Percentiles rank a stretch among this genome's conserved stretches.
These are phyloP conservation scores for Bolboschoenus planiculmis DNA, from an alignment of 176 grass and related monocot species.

Conservation along the genomic window DNA sequence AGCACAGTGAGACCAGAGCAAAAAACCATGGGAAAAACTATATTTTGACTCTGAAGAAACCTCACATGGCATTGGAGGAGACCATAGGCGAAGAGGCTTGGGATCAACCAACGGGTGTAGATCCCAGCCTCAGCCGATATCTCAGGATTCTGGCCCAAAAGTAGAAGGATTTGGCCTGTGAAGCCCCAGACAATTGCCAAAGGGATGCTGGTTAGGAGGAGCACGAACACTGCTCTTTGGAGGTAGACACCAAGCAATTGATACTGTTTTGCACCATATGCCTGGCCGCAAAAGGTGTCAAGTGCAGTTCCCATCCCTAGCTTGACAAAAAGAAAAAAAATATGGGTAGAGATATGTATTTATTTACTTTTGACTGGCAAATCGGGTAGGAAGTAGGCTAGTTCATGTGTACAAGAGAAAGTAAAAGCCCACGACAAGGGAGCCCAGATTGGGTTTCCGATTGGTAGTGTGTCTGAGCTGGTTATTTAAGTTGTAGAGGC, in stretches of 20 bases:
- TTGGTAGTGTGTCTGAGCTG: background rate
- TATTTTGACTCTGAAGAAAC: constrained; percentile 84
- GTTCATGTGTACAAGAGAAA: background rate
- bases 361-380: background rate
- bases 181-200: constrained; percentile 57
- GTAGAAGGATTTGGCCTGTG: constrained; percentile 45
- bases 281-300: constrained; percentile 72
- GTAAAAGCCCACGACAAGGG: background rate
- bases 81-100: constrained; percentile 79
- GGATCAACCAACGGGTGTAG: constrained; percentile 60
- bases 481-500: background rate
- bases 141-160: constrained; percentile 73
- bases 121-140: constrained; percentile 67
- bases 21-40: constrained; percentile 53
- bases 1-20: constrained; percentile 58
- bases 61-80: constrained; percentile 79
- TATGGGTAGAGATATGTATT: background rate
- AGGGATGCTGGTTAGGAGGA: constrained; percentile 48
- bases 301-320: constrained; percentile 75
- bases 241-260: constrained; percentile 52
- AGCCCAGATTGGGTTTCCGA: background rate
- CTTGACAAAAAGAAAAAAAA: constrained; percentile 35
- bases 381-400: background rate
- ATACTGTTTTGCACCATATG: constrained; percentile 62
- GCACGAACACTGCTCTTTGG: constrained; percentile 61